Percentiles rank a stretch among this genome's conserved stretches.
These are phyloP conservation scores for Podila clonocystis DNA, from an alignment of 192 early-diverging fungal species.

Conservation along the genomic window DNA sequence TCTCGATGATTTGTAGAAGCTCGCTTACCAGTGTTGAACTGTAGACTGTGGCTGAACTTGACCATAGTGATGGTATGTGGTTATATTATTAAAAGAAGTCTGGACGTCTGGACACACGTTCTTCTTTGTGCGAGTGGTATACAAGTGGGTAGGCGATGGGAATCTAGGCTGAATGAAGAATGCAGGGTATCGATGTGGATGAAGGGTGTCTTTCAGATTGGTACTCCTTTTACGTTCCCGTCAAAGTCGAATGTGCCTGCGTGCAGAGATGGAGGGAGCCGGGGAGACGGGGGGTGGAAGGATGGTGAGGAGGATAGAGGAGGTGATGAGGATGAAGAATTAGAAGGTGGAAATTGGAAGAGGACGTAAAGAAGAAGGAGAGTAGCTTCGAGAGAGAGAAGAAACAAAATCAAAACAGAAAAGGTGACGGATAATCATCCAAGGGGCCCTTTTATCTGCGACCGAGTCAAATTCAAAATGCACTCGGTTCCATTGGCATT, in stretches of 20 bases:
- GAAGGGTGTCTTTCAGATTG: too few species aligned
- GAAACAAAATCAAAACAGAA: neutral
- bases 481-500: neutral
- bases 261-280: too few species aligned
- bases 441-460: neutral
- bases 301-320: neutral
- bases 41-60: conserved; percentile 86
- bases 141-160: neutral
- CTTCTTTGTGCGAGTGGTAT: neutral
- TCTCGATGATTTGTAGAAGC: neutral
- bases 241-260: too few species aligned
- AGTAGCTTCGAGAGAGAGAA: neutral
- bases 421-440: neutral
- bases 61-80: conserved; percentile 52
- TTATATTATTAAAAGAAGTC: neutral
- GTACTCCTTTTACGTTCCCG: too few species aligned
- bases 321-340: neutral
- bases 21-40: conserved; percentile 73
- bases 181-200: too few species aligned
- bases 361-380: neutral
- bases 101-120: too few species aligned
- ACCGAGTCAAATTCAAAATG: neutral
- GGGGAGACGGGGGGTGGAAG: too few species aligned
- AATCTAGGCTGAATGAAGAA: too few species aligned
- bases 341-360: neutral